A percentile compares a stretch with the other conserved stretches of the same genome.
phyloP scores from a whole-genome alignment of 352 stramenopile genomes.

The Peronospora farinosa region DNA sequence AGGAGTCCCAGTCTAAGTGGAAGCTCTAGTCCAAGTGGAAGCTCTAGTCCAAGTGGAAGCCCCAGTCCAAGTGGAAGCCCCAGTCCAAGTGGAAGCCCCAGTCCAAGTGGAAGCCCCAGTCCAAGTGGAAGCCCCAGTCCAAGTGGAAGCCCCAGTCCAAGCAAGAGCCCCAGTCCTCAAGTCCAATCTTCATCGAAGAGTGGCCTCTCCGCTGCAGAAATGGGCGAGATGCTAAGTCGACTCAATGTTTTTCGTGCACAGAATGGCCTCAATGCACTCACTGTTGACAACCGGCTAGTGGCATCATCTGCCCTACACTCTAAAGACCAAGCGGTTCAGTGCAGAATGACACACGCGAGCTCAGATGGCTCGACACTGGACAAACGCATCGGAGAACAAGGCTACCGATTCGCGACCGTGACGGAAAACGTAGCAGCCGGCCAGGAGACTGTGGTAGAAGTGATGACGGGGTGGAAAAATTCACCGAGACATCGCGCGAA shows the following conservation, averaged over 20 bases:
- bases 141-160: constrained; percentile 4
- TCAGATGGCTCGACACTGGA: constrained; percentile 29
- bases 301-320: constrained; percentile 35
- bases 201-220: constrained; percentile 29
- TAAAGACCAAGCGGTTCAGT: constrained; percentile 36
- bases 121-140: neutral
- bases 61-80: constrained; percentile 1
- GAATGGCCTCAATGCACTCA: constrained; percentile 33
- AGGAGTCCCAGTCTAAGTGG: neutral
- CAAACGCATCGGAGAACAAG: constrained; percentile 27
- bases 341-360: constrained; percentile 42
- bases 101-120: neutral
- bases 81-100: neutral
- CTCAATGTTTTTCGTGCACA: constrained; percentile 47
- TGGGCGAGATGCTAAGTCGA: constrained; percentile 34
- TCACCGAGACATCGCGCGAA: constrained; percentile 43
- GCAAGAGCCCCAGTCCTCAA: neutral
- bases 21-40: neutral
- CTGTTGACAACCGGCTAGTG: constrained; percentile 38
- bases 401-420: constrained; percentile 30
- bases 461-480: constrained; percentile 53
- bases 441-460: constrained; percentile 29
- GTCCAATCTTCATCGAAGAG: constrained; percentile 17
- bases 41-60: neutral
- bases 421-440: constrained; percentile 50